These are phyloP conservation scores for Logfia minima DNA, from an alignment of 129 eudicot species.

Conservation along the genomic window DNA sequence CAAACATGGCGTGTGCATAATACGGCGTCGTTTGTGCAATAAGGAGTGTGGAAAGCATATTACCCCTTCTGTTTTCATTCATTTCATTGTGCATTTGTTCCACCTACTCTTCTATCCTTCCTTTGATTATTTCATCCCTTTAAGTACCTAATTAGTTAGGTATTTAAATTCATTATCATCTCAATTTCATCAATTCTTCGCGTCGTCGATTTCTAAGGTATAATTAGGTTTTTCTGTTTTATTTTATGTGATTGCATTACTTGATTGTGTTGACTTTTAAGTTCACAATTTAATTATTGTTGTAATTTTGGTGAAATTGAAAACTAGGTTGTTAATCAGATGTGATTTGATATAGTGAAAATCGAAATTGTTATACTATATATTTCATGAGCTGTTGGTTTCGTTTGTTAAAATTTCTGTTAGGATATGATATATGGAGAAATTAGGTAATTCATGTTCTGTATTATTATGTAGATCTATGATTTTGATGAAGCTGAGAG, in stretches of 20 bases:
- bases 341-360: background rate
- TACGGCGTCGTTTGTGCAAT: background rate
- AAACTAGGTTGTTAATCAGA: background rate
- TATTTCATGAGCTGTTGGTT: constrained; percentile 7
- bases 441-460: background rate
- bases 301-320: constrained; percentile 3
- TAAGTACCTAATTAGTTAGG: background rate
- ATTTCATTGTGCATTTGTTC: background rate
- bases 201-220: constrained; percentile 30
- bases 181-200: constrained; percentile 24
- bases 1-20: background rate
- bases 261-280: constrained; percentile 14
- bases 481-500: background rate
- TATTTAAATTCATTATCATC: background rate
- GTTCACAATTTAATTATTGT: constrained; percentile 13
- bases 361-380: background rate
- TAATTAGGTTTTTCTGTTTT: background rate
- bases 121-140: background rate
- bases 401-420: background rate
- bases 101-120: background rate
- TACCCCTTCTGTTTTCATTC: background rate
- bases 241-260: background rate
- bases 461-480: background rate
- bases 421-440: background rate
- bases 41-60: background rate